Evolutionary conservation across 2,329 filamentous ascomycete genomes (phyloP).

Genomic region (Verticillium nonalfalfae): DNA sequence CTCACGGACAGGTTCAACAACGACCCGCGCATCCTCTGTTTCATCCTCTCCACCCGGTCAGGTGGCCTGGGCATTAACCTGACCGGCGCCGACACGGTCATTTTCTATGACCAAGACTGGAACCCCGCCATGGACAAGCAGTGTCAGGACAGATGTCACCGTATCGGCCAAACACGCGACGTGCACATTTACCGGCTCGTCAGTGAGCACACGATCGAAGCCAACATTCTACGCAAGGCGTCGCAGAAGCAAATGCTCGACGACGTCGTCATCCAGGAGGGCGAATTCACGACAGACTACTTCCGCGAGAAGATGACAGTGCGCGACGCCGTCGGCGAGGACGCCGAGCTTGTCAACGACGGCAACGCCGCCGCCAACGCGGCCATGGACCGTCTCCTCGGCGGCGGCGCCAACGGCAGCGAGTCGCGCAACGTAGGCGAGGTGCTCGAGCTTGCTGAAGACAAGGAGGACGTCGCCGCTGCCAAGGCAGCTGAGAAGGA

Average conservation of each 20-base stretch:
- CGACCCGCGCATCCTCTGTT: slow-evolving; percentile 84
- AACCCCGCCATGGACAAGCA: slow-evolving; percentile 99
- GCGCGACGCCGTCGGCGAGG: slow-evolving; percentile 59
- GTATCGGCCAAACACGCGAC: slow-evolving; percentile 94
- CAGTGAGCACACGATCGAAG: slow-evolving; percentile 92
- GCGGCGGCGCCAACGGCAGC: slow-evolving; percentile 52
- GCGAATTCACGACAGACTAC: slow-evolving; percentile 95
- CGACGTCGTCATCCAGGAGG: slow-evolving; percentile 96
- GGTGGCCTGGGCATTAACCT: slow-evolving; percentile 95
- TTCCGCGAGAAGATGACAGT: slow-evolving; percentile 67
- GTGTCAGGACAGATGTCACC: slow-evolving; percentile 94
- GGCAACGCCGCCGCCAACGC: slow-evolving; percentile 68
- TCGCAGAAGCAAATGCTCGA: slow-evolving; percentile 98
- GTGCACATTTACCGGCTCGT: slow-evolving; percentile 96
- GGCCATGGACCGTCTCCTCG: slow-evolving; percentile 82
- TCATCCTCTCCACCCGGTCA: slow-evolving; percentile 91
- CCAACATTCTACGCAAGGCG: slow-evolving; percentile 93
- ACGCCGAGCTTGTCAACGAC: slow-evolving; percentile 51
- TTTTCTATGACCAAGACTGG: slow-evolving; percentile 99
- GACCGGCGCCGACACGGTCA: slow-evolving; percentile 93
- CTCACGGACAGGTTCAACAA: slow-evolving; percentile 96
- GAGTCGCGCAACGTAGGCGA: slow-evolving; percentile 59
- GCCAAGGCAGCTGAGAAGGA: slow-evolving; percentile 86
- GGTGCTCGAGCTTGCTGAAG: slow-evolving; percentile 84
- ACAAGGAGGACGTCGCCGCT: slow-evolving; percentile 83